Evolutionary conservation across 1,284 basidiomycete species (phyloP).

Genomic region (Neotropicomus parvogracilis): DNA sequence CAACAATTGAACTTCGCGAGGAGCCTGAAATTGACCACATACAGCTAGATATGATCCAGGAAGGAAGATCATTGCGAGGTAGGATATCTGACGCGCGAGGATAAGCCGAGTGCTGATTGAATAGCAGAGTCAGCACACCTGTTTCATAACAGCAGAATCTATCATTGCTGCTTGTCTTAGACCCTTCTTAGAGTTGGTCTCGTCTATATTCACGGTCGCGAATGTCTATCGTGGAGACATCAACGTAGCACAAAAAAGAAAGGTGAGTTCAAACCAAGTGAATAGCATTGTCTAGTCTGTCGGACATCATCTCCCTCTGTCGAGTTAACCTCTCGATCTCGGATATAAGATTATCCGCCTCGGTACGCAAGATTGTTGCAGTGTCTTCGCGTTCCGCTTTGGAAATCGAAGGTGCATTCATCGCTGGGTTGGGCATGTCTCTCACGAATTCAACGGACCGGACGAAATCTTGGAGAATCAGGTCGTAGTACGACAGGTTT

Average conservation of each 20-base stretch:
- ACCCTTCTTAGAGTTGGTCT: conserved; percentile 40
- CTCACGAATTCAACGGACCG: conserved; percentile 47
- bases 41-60: conserved; percentile 35
- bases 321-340: conserved; percentile 47
- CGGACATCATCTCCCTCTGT: conserved; percentile 42
- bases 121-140: conserved; percentile 17
- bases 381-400: conserved; percentile 20
- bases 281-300: conserved; percentile 50
- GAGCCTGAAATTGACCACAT: conserved; percentile 21
- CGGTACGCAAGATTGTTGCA: conserved; percentile 36
- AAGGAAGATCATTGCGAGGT: conserved; percentile 29
- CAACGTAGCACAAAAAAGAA: neutral
- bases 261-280: conserved; percentile 31
- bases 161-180: conserved; percentile 42
- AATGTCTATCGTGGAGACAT: conserved; percentile 37
- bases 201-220: conserved; percentile 44
- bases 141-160: conserved; percentile 49
- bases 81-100: conserved; percentile 20
- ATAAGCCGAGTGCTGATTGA: neutral
- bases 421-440: conserved; percentile 43
- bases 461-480: conserved; percentile 50
- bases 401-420: conserved; percentile 26
- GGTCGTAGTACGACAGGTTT: conserved; percentile 50
- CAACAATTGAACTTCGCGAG: conserved; percentile 7
- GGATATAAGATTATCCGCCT: conserved; percentile 41